A percentile compares a stretch with the other conserved stretches of the same genome.
Conservation (phyloP, 2,329 filamentous ascomycete species). For the Fusarium protoensiforme region DNA sequence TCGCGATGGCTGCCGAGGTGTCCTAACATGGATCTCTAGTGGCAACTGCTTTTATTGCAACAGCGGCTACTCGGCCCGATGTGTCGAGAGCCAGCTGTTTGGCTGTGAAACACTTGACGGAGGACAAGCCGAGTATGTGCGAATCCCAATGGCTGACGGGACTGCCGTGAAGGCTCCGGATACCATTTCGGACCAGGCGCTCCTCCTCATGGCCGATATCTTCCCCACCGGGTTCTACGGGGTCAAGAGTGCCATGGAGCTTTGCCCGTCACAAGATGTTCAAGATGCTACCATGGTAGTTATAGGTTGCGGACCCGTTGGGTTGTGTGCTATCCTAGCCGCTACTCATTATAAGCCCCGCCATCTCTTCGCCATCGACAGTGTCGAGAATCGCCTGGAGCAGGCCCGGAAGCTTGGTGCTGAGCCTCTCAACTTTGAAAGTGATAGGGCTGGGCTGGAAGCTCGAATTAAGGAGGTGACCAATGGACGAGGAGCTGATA, state of each 20-base stretch:
- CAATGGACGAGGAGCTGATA: slow-evolving; percentile 84
- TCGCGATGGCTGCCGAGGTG: neutral
- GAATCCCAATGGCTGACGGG: slow-evolving; percentile 82
- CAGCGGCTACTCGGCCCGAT: slow-evolving; percentile 80
- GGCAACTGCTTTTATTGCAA: slow-evolving; percentile 87
- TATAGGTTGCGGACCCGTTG: slow-evolving; percentile 87
- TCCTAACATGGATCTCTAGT: slow-evolving; percentile 30
- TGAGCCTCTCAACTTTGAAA: slow-evolving; percentile 83
- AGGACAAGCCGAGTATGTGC: slow-evolving; percentile 84
- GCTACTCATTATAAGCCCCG: slow-evolving; percentile 80
- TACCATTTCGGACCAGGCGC: slow-evolving; percentile 75
- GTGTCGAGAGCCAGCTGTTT: slow-evolving; percentile 76
- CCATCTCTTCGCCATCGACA: slow-evolving; percentile 82
- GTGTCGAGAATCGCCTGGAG: slow-evolving; percentile 78
- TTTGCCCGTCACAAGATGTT: slow-evolving; percentile 56
- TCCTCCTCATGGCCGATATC: slow-evolving; percentile 93
- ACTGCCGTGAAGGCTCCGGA: slow-evolving; percentile 79
- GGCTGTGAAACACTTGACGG: slow-evolving; percentile 78
- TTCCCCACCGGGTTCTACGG: slow-evolving; percentile 91
- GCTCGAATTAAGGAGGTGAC: slow-evolving; percentile 79
- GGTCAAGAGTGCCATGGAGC: slow-evolving; percentile 79
- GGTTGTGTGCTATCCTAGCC: slow-evolving; percentile 84
- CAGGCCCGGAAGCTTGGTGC: slow-evolving; percentile 80
- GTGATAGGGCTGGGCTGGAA: slow-evolving; percentile 72
- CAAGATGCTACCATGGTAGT: slow-evolving; percentile 76